Evolutionary conservation across 306 rosid genomes (phyloP), one percentile per base, ranked within the genome.

Genomic region (Sicyos edulis): DNA sequence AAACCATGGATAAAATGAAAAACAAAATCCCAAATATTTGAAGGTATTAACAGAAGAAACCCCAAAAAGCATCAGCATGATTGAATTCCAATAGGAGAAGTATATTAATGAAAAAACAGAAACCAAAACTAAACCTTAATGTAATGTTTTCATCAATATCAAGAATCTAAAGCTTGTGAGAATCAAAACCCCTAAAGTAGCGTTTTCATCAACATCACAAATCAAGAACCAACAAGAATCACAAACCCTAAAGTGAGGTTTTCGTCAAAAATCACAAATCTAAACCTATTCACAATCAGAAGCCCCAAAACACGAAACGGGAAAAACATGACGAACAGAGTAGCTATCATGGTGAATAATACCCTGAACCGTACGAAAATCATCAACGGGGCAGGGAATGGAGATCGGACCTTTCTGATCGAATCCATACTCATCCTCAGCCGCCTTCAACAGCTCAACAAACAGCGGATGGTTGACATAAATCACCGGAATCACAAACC

Each of bases 381-480:
- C 76, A 52, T 91, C 89, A 13, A 89, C 89, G 7, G 84, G 96
- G 86, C 99, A 95, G 0, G 97, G 99, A 5, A 95, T 91, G 37
- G 85, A 80, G 67, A 95, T 95, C 4, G 97, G 97, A 0, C 99
- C 99, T 26, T 87, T 83, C 54, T 88, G 99, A 54, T 88, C 83
- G 6, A 95, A 95, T 0, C 99, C 99, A 34, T 73, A 89, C 75
- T 95, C 99, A 4, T 91, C 88, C 76, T 95, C 99, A 13, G 97
- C 95, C 44, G 85, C 88, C 80, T 91, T 86, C 57, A 95, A 59
- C 20, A 95, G 77, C 50, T 85, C 82, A 79, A 82, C 80, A 84
- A 95, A 95, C 14, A 85, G 84, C 0, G 99, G 99, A 26, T 95
- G 99, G 79, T 95, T 89, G 76, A 95, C 78, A 82, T 95, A 85